Evolutionary conservation across 2,329 filamentous ascomycete species (phyloP).

Genomic region (Colletotrichum destructivum): DNA sequence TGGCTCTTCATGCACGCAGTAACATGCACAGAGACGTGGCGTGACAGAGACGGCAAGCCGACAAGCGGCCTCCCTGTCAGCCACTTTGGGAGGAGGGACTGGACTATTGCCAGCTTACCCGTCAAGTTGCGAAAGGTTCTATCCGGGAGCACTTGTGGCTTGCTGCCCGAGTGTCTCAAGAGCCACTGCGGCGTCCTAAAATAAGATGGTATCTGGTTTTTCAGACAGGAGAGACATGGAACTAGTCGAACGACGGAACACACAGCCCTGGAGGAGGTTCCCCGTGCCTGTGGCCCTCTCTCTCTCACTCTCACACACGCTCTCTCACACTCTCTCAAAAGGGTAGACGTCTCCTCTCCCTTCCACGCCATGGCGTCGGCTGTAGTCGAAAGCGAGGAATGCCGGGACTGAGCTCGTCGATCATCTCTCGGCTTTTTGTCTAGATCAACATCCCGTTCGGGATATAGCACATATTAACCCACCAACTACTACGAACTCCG

Average conservation of each 20-base stretch:
- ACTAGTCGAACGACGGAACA: background rate
- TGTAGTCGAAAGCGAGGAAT: background rate
- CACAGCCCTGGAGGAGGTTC: background rate
- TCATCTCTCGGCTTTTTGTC: no score
- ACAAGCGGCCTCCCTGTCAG: constrained; percentile 29
- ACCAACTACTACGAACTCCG: no score
- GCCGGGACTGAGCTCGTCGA: background rate
- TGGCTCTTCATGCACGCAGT: background rate
- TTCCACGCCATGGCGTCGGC: background rate
- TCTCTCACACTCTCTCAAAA: background rate
- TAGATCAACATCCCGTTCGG: background rate
- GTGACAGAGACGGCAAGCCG: background rate
- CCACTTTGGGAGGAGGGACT: background rate
- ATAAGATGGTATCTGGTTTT: no score
- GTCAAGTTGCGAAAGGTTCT: background rate
- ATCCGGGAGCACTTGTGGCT: background rate
- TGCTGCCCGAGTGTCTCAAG: constrained; percentile 8
- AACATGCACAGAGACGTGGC: constrained; percentile 3
- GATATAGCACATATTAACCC: background rate
- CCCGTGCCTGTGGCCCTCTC: background rate
- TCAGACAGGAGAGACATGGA: background rate
- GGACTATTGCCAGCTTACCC: background rate
- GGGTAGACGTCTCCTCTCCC: background rate
- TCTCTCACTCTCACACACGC: no score
- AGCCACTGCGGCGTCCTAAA: background rate